These are phyloP conservation scores for Ophiostoma pallidulum DNA, from an alignment of 2,329 filamentous ascomycete species.

Conservation along the genomic window DNA sequence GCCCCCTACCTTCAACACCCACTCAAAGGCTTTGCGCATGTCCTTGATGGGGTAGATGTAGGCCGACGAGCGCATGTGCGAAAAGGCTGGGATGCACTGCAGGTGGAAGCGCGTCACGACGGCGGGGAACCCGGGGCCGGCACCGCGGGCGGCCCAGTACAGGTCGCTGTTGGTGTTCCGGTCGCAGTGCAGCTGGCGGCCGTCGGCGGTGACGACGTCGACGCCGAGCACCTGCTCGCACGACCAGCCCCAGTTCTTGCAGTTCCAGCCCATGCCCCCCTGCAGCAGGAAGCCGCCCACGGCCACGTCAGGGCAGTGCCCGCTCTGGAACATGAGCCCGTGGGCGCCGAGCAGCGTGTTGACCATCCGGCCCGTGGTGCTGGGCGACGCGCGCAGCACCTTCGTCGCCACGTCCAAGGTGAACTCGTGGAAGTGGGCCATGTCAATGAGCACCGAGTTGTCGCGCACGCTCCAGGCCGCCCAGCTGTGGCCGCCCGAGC, in stretches of 20 bases:
- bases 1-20: conserved; percentile 1
- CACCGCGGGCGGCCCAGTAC: conserved; percentile 39
- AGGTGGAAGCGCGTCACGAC: conserved; percentile 43
- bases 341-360: conserved; percentile 29
- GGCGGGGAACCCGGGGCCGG: conserved; percentile 42
- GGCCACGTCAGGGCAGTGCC: conserved; percentile 48
- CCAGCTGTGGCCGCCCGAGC: conserved; percentile 39
- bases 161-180: conserved; percentile 33
- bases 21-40: conserved; percentile 27
- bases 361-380: conserved; percentile 34
- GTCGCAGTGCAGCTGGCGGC: conserved; percentile 27
- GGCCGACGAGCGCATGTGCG: conserved; percentile 9
- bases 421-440: conserved; percentile 22
- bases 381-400: conserved; percentile 38
- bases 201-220: conserved; percentile 39
- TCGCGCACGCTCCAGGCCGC: conserved; percentile 38
- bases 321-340: conserved; percentile 41
- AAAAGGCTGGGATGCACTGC: conserved; percentile 23
- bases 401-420: conserved; percentile 29
- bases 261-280: conserved; percentile 51
- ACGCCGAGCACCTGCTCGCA: conserved; percentile 37
- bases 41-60: conserved; percentile 39
- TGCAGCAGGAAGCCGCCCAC: conserved; percentile 47
- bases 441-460: conserved; percentile 32
- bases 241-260: conserved; percentile 47